phyloP scores from a whole-genome alignment of 345 rosid species.

The Citrus sinensis region DVS_A1.0 CM039162.1:26630001-26630500 shows the following conservation, averaged over 20 bases:
- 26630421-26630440: constrained; percentile 94
- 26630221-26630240: constrained; percentile 1
- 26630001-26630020: not conserved
- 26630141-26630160: not conserved
- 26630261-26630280: not conserved
- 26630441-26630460: constrained; percentile 87
- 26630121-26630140: not conserved
- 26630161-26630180: not conserved
- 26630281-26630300: not conserved
- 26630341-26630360: constrained; percentile 91
- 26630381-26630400: constrained; percentile 98
- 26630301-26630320: constrained; percentile 4
- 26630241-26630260: not conserved
- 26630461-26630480: constrained; percentile 94
- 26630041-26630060: not conserved
- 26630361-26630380: constrained; percentile 97
- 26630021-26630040: not conserved
- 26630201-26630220: not conserved
- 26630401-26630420: constrained; percentile 98
- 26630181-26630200: not conserved
- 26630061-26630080: not conserved
- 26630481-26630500: constrained; percentile 37
- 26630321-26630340: constrained; percentile 73
- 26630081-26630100: not conserved
- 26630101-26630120: not conserved